phyloP scores from a whole-genome alignment of 2,329 filamentous ascomycete genomes.

The Colletotrichum echinochloae region DNA sequence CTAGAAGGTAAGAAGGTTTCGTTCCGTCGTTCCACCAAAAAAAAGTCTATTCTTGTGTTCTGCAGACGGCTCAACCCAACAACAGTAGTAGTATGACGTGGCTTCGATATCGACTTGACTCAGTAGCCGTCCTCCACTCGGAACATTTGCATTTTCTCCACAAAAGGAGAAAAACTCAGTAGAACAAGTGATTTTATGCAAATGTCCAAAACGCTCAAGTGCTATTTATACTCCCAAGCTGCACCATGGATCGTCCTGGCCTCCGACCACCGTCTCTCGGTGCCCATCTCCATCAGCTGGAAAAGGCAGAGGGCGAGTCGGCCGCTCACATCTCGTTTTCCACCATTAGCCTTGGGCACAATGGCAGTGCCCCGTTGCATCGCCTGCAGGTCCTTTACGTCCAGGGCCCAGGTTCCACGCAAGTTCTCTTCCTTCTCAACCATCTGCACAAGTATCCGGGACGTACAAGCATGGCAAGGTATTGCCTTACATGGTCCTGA shows the following conservation, averaged over 20 bases:
- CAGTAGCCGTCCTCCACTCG: no score
- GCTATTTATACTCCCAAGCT: no score
- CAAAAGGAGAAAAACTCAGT: no score
- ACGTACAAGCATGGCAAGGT: neutral
- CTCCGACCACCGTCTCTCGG: slow-evolving; percentile 29
- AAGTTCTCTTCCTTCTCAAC: slow-evolving; percentile 43
- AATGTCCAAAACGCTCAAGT: no score
- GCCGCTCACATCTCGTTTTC: slow-evolving; percentile 29
- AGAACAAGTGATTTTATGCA: no score
- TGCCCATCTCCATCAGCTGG: slow-evolving; percentile 9
- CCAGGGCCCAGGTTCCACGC: slow-evolving; percentile 43
- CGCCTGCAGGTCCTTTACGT: slow-evolving; percentile 42
- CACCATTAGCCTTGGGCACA: slow-evolving; percentile 30
- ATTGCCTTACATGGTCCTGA: slow-evolving; percentile 4
- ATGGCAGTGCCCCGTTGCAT: slow-evolving; percentile 31
- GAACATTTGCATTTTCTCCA: no score
- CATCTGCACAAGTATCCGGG: slow-evolving; percentile 38
- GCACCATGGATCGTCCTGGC: slow-evolving; percentile 43
- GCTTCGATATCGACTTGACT: no score
- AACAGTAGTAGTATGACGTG: no score
- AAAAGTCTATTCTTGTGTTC: no score
- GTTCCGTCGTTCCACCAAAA: no score
- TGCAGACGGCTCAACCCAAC: no score
- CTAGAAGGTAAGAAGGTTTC: no score
- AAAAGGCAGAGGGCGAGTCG: slow-evolving; percentile 42